phyloP scores from a whole-genome alignment of 1,284 basidiomycete genomes.

The Boletus semigastroideus region DNA sequence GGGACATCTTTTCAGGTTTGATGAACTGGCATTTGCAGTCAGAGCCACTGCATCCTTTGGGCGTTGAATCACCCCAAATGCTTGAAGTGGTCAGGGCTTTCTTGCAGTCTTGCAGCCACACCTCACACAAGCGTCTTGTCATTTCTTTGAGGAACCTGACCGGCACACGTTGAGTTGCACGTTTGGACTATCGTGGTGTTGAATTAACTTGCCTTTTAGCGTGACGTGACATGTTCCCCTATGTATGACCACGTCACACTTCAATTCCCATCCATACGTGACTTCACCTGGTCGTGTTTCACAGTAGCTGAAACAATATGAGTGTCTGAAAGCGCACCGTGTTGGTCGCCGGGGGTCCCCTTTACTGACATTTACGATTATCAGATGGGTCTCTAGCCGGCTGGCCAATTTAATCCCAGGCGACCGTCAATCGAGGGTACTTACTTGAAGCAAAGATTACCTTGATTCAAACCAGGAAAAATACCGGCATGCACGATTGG shows the following conservation, averaged over 20 bases:
- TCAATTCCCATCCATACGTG: constrained; percentile 18
- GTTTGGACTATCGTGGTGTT: constrained; percentile 27
- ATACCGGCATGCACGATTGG: too few species aligned
- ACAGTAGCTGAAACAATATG: constrained; percentile 1
- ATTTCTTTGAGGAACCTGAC: constrained; percentile 24
- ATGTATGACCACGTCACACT: constrained; percentile 29
- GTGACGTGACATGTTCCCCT: constrained; percentile 34
- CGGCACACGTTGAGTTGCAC: constrained; percentile 32
- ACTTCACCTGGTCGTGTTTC: background rate
- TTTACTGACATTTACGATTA: too few species aligned
- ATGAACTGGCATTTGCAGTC: constrained; percentile 1
- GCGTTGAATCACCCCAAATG: constrained; percentile 1
- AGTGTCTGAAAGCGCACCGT: constrained; percentile 5
- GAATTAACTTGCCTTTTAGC: constrained; percentile 31
- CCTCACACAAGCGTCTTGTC: constrained; percentile 32
- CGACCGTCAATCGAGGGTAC: background rate
- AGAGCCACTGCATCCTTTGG: background rate
- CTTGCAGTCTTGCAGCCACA: constrained; percentile 17
- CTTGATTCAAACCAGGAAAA: constrained; percentile 10
- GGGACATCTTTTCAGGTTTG: constrained; percentile 20
- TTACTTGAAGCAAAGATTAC: background rate
- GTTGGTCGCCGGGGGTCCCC: background rate
- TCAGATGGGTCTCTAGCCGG: background rate
- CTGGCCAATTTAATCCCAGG: constrained; percentile 3
- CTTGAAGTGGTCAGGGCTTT: constrained; percentile 10